Percentiles rank a stretch among this genome's conserved stretches.
These are phyloP conservation scores for Exophiala alcalophila DNA, from an alignment of 2,329 filamentous ascomycete genomes.

Conservation along the genomic window DNA sequence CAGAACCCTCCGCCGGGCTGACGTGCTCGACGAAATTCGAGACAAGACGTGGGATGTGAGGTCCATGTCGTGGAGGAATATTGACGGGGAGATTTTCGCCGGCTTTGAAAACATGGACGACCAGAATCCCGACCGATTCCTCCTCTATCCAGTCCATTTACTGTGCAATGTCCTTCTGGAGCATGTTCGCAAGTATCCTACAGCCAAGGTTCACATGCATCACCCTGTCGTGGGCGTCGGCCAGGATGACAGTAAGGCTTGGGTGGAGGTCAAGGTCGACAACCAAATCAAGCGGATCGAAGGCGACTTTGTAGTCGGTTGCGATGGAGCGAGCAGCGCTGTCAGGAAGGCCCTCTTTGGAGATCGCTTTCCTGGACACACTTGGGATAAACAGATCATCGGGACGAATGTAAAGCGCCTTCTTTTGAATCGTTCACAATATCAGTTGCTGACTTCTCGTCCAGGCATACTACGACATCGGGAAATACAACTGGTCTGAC, in stretches of 20 bases:
- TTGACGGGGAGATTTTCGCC: constrained; percentile 36
- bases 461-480: constrained; percentile 15
- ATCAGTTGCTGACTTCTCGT: not conserved
- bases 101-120: constrained; percentile 11
- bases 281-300: constrained; percentile 21
- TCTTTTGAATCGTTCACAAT: not conserved
- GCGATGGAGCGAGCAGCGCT: constrained; percentile 42
- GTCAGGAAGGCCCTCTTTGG: constrained; percentile 35
- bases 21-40: constrained; percentile 54
- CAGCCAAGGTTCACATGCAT: constrained; percentile 43
- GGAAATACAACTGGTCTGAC: constrained; percentile 14
- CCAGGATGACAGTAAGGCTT: constrained; percentile 6
- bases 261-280: not conserved
- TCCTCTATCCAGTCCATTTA: constrained; percentile 38
- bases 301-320: constrained; percentile 42
- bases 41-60: constrained; percentile 41
- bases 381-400: constrained; percentile 11
- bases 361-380: constrained; percentile 11
- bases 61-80: constrained; percentile 45
- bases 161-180: constrained; percentile 42
- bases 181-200: constrained; percentile 36
- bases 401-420: constrained; percentile 15
- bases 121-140: constrained; percentile 31
- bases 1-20: constrained; percentile 52
- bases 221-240: constrained; percentile 34